A percentile compares a stretch with the other conserved stretches of the same genome.
These are phyloP conservation scores for Baeospora myosura DNA, from an alignment of 1,284 basidiomycete genomes.

Conservation along the genomic window DNA sequence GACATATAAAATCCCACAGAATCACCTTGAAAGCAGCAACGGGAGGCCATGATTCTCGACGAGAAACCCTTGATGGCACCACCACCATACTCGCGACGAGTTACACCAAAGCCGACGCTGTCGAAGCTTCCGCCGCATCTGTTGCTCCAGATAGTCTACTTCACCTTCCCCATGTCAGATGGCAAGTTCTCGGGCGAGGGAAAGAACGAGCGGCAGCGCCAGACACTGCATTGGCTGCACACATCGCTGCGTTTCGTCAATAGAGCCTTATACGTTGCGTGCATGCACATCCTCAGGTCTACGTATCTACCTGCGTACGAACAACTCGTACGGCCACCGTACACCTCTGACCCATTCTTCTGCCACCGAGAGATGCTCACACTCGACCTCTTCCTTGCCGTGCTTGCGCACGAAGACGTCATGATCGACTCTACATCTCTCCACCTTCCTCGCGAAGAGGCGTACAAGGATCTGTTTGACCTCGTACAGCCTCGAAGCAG, in stretches of 20 bases:
- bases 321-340: slow-evolving; percentile 40
- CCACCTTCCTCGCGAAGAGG: slow-evolving; percentile 50
- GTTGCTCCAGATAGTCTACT: slow-evolving; percentile 45
- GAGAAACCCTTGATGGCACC: too few relatives aligned
- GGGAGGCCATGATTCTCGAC: too few relatives aligned
- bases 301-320: slow-evolving; percentile 45
- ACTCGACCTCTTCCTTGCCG: slow-evolving; percentile 48
- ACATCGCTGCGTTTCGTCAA: slow-evolving; percentile 42
- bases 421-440: slow-evolving; percentile 47
- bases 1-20: too few relatives aligned
- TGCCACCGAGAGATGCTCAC: slow-evolving; percentile 42
- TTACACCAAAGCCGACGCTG: slow-evolving; percentile 23
- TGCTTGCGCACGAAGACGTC: slow-evolving; percentile 52
- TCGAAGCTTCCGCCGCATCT: slow-evolving; percentile 39
- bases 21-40: too few relatives aligned
- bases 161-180: slow-evolving; percentile 32
- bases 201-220: slow-evolving; percentile 32
- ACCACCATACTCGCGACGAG: too few relatives aligned
- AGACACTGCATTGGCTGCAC: slow-evolving; percentile 45
- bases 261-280: slow-evolving; percentile 38
- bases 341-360: slow-evolving; percentile 38
- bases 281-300: slow-evolving; percentile 56
- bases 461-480: slow-evolving; percentile 53
- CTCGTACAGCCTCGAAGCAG: slow-evolving; percentile 50
- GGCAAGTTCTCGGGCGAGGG: slow-evolving; percentile 25